Percentiles rank a stretch among this genome's conserved stretches.
Evolutionary conservation across 805 yeast species (phyloP).

Genomic region (Saccharomycopsis sp.): DNA sequence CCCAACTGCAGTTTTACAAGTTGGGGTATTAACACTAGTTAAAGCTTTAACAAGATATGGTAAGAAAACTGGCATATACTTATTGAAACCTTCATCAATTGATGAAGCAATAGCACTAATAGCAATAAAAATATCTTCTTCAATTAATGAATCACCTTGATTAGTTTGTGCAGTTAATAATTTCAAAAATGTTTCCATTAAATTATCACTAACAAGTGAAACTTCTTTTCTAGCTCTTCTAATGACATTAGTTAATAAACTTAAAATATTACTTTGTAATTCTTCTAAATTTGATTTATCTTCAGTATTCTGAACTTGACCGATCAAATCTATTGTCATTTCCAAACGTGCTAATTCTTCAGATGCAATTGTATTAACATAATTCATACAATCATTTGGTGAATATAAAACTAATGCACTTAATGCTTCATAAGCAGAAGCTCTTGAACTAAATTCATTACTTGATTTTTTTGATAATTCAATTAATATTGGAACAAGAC

Average conservation of each 20-base stretch:
- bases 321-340: conserved; percentile 46
- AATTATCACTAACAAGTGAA: conserved; percentile 58
- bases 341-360: conserved; percentile 68
- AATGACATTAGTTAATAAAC: conserved; percentile 71
- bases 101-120: conserved; percentile 84
- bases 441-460: conserved; percentile 80
- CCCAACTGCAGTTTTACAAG: conserved; percentile 87
- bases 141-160: conserved; percentile 59
- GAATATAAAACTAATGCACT: conserved; percentile 71
- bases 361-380: conserved; percentile 63
- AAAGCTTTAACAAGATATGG: conserved; percentile 77
- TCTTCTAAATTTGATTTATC: conserved; percentile 76
- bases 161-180: conserved; percentile 48
- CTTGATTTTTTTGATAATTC: conserved; percentile 61
- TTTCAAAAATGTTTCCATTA: conserved; percentile 76
- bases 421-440: conserved; percentile 94
- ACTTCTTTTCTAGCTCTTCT: conserved; percentile 69
- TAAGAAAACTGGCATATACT: conserved; percentile 70
- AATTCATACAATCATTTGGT: conserved; percentile 56
- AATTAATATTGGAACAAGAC: conserved; percentile 59
- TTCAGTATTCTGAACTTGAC: conserved; percentile 55
- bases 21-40: conserved; percentile 71
- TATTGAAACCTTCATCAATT: conserved; percentile 56
- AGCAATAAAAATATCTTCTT: conserved; percentile 90
- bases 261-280: conserved; percentile 67